Conservation (phyloP, 75 land plant species). For the Sequoia sempervirens region DNA sequence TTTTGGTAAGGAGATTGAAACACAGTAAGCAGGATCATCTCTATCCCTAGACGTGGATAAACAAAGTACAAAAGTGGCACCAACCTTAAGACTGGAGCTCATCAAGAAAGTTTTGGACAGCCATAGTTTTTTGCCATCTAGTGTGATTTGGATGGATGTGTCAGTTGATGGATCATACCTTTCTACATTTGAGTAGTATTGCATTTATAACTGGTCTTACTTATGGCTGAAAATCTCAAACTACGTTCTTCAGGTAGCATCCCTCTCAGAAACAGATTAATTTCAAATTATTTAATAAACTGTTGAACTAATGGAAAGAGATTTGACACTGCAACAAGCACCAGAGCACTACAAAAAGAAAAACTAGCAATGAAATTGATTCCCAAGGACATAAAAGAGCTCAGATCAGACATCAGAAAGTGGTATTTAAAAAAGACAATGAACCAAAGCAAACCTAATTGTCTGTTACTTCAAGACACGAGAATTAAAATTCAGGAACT, state of each 20-base stretch:
- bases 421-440: not conserved
- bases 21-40: not conserved
- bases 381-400: not conserved
- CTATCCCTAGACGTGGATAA: not conserved
- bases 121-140: not conserved
- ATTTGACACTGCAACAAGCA: not conserved
- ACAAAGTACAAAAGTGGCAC: not conserved
- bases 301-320: not conserved
- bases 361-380: not conserved
- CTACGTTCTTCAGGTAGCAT: not conserved
- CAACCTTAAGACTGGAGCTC: not conserved
- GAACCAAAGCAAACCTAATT: too few species aligned
- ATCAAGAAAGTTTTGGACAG: not conserved
- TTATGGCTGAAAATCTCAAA: not conserved
- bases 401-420: not conserved
- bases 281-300: not conserved
- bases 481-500: too few species aligned
- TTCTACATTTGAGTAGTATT: not conserved
- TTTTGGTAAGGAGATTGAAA: not conserved
- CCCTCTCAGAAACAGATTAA: not conserved
- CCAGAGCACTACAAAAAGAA: not conserved
- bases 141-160: not conserved
- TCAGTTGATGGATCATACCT: not conserved
- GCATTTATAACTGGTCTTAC: not conserved
- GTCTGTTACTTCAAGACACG: too few species aligned